phyloP scores from a whole-genome alignment of 805 yeast genomes.

The Starmerella stigmatis region DNA sequence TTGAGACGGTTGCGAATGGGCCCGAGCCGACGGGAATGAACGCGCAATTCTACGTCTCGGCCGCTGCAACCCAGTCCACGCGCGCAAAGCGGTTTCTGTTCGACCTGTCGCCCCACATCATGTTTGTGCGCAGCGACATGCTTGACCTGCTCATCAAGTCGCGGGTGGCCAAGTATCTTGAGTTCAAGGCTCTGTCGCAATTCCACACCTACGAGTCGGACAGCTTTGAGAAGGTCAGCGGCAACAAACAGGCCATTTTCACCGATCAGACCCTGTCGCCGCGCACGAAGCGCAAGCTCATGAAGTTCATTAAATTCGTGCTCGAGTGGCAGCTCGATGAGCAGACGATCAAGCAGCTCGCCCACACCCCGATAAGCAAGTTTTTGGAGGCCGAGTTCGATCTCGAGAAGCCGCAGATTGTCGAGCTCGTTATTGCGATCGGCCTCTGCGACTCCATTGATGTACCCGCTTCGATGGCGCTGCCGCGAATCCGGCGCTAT shows the following conservation, averaged over 20 bases:
- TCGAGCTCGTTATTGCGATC: slow-evolving; percentile 75
- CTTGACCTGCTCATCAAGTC: slow-evolving; percentile 67
- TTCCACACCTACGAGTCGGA: slow-evolving; percentile 95
- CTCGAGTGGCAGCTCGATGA: slow-evolving; percentile 54
- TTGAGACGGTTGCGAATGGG: slow-evolving; percentile 49
- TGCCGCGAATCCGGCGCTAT: slow-evolving; percentile 73
- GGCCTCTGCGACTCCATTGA: slow-evolving; percentile 60
- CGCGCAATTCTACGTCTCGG: slow-evolving; percentile 73
- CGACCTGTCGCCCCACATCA: slow-evolving; percentile 74
- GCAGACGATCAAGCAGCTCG: slow-evolving; percentile 46
- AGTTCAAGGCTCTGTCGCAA: slow-evolving; percentile 76
- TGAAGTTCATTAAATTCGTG: slow-evolving; percentile 87
- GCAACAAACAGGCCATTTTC: slow-evolving; percentile 86
- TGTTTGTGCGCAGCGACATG: slow-evolving; percentile 86
- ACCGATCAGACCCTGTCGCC: slow-evolving; percentile 72
- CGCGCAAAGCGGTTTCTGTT: slow-evolving; percentile 48
- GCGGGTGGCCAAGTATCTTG: slow-evolving; percentile 82
- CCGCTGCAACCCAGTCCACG: slow-evolving; percentile 35
- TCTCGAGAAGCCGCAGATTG: slow-evolving; percentile 61
- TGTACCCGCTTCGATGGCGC: slow-evolving; percentile 61
- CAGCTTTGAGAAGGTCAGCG: slow-evolving; percentile 72
- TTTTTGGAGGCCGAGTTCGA: slow-evolving; percentile 59
- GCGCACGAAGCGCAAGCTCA: slow-evolving; percentile 66
- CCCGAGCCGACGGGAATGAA: slow-evolving; percentile 38
- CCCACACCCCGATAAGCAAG: slow-evolving; percentile 44